Percentiles rank a stretch among this genome's conserved stretches.
Evolutionary conservation across 768 basidiomycete genomes (phyloP).

Genomic region (Tricholoma sp.): DNA sequence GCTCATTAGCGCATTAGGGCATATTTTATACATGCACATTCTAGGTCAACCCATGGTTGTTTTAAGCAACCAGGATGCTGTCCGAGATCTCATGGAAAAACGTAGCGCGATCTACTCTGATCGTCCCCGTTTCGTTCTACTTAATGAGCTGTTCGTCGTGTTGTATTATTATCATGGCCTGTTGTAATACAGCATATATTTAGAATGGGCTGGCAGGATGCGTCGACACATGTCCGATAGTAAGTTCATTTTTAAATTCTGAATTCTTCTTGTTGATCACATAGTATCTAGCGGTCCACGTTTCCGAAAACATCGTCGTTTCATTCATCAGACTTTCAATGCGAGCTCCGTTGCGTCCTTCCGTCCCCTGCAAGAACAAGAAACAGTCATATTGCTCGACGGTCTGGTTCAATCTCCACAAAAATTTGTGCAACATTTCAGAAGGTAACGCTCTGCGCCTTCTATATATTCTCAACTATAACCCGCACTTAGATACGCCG

Average conservation of each 20-base stretch:
- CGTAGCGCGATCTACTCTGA: slow-evolving; percentile 52
- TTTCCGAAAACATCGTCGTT: slow-evolving; percentile 48
- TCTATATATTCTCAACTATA: not conserved
- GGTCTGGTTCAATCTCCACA: slow-evolving; percentile 34
- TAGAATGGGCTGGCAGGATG: slow-evolving; percentile 47
- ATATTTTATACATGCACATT: slow-evolving; percentile 35
- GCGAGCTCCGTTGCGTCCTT: slow-evolving; percentile 33
- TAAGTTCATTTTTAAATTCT: slow-evolving; percentile 18
- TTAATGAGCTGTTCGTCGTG: slow-evolving; percentile 40
- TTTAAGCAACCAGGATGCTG: slow-evolving; percentile 40
- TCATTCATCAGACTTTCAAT: slow-evolving; percentile 46
- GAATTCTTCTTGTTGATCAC: not conserved
- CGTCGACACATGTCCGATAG: slow-evolving; percentile 45
- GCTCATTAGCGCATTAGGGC: slow-evolving; percentile 25
- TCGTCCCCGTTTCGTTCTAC: slow-evolving; percentile 42
- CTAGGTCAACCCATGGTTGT: slow-evolving; percentile 45
- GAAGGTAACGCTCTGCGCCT: slow-evolving; percentile 24
- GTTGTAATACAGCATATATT: not conserved
- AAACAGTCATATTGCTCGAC: slow-evolving; percentile 36
- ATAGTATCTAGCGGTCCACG: slow-evolving; percentile 36
- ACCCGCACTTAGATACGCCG: slow-evolving; percentile 33
- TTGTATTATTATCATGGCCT: not conserved
- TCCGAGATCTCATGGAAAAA: slow-evolving; percentile 47
- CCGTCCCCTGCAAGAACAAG: slow-evolving; percentile 38
- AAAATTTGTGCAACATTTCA: slow-evolving; percentile 36